These are phyloP conservation scores for Nicotiana paniculata DNA, from an alignment of 257 asterid genomes.

Conservation along the genomic window DNA sequence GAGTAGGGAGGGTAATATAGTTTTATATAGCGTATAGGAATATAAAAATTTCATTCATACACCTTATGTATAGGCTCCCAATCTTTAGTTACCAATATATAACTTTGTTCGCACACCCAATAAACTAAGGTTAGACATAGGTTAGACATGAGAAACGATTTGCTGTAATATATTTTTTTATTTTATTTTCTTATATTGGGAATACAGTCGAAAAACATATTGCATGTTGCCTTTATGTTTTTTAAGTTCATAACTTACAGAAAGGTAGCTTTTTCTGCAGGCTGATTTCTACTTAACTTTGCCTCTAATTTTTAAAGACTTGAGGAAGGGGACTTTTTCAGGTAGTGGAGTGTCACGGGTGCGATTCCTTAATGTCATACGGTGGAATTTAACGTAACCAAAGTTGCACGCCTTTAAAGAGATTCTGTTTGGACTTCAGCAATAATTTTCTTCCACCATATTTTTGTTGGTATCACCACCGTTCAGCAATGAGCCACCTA, in stretches of 20 bases:
- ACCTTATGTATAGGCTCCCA: too few relatives aligned
- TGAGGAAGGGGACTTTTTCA: background rate
- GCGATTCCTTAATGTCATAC: background rate
- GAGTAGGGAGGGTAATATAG: too few relatives aligned
- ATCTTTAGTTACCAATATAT: too few relatives aligned
- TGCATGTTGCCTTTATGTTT: background rate
- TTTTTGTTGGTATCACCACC: background rate
- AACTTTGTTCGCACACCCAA: too few relatives aligned
- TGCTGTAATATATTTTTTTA: too few relatives aligned
- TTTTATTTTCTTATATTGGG: background rate
- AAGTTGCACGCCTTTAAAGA: conserved; percentile 6
- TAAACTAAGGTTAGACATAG: too few relatives aligned
- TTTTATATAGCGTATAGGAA: too few relatives aligned
- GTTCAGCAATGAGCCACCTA: too few relatives aligned
- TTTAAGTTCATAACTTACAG: background rate
- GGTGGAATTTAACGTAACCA: background rate
- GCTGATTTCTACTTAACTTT: background rate
- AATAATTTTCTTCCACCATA: background rate
- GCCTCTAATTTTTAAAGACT: background rate
- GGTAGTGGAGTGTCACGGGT: conserved; percentile 7
- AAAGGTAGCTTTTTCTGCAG: background rate
- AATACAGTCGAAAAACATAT: background rate
- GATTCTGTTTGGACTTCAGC: background rate
- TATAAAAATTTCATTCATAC: too few relatives aligned
- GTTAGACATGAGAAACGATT: too few relatives aligned